Evolutionary conservation across 2,329 filamentous ascomycete genomes (phyloP), one percentile per base, ranked within the genome.

Genomic region (Fusarium drepaniforme): DNA sequence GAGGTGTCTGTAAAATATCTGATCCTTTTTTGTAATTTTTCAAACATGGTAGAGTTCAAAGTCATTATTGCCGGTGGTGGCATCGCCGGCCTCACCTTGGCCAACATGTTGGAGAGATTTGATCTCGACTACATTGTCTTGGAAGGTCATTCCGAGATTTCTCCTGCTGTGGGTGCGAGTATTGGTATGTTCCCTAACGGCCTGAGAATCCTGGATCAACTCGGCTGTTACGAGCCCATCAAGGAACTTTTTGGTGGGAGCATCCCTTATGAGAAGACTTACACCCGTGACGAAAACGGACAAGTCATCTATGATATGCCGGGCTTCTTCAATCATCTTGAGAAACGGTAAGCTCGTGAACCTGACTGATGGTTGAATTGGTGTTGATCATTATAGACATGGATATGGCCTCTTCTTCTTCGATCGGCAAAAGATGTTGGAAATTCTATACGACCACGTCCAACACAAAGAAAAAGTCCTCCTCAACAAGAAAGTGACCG

Each of bases 61-160:
- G 40, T 42, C 18, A n/a, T 51, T 25, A 88, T 90, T 44, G 85
- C 82, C 1, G 88, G 88, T 12, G 88, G 86, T 8, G 83, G 85
- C 42, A 80, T 89, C 16, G 81, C 84, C 4, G 88, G 88, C 5
- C 71, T 80, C 3, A 67, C 72, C 8, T 30, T 80, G 38, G 77
- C 78, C 13, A 59, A 72, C 56, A 83, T 84, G 68, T 83, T 90
- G 2, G 83, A 89, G 64, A 78, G 77, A 37, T 80, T 84, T 23
- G 79, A 77, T 30, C 85, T 90, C 64, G 84, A 88, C 71, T 90
- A 85, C 74, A 67, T 88, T 5, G 70, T 90, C 1, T 82, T 90
- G 0, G 88, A 90, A 71, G 78, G 80, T 0, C 81, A 85, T 58
- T 58, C 71, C 0, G 76, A 82, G 0, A 83, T 89, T 30, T 83